Evolutionary conservation across 2,329 filamentous ascomycete species (phyloP).

Genomic region (Orbilia blumenaviensis): DNA sequence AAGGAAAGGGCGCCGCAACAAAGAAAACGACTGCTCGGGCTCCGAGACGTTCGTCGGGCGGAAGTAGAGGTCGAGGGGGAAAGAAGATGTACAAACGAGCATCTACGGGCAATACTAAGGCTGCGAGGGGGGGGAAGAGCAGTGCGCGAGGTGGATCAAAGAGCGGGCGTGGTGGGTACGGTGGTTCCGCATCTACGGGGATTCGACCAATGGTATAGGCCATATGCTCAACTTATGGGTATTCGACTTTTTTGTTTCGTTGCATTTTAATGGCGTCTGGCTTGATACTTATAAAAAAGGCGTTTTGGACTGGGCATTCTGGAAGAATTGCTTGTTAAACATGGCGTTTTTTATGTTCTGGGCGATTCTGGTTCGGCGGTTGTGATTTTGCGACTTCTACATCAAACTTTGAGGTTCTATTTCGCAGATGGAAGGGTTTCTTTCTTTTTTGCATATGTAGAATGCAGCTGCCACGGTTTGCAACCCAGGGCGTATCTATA

Average conservation of each 20-base stretch:
- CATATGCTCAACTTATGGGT: not conserved
- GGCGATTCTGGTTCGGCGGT: not conserved
- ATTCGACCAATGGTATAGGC: constrained; percentile 39
- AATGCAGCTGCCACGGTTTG: not conserved
- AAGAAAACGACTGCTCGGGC: constrained; percentile 15
- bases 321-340: not conserved
- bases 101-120: constrained; percentile 2
- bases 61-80: constrained; percentile 20
- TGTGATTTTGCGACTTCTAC: not conserved
- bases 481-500: not conserved
- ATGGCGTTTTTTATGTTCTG: not conserved
- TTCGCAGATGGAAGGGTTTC: not conserved
- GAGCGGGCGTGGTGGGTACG: constrained; percentile 25
- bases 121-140: not conserved
- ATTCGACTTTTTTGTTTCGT: not conserved
- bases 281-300: not conserved
- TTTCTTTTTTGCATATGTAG: not conserved
- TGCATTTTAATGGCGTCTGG: constrained; percentile 26
- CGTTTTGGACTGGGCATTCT: not conserved
- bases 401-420: not conserved
- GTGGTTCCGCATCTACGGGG: constrained; percentile 8
- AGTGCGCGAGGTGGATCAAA: not conserved
- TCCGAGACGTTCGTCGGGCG: constrained; percentile 3
- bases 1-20: constrained; percentile 1
- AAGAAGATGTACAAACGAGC: constrained; percentile 36